Conservation (phyloP, 2,329 filamentous ascomycete species). For the Pyricularia grisea region DNA sequence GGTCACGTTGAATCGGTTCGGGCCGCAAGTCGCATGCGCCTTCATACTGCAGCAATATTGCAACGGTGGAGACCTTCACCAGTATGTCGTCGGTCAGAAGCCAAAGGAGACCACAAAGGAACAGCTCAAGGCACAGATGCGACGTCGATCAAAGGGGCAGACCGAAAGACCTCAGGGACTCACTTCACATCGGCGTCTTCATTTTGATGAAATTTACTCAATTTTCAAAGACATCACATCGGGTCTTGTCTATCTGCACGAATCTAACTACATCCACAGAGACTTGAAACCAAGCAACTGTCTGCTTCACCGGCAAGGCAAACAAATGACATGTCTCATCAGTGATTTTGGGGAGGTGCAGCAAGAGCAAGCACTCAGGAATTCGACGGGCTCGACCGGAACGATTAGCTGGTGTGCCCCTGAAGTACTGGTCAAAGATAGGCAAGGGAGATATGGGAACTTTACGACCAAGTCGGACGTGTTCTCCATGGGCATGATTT, state of each 20-base stretch:
- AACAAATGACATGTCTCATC: conserved; percentile 70
- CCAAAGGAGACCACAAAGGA: conserved; percentile 63
- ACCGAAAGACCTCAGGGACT: conserved; percentile 36
- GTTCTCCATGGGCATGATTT: conserved; percentile 97
- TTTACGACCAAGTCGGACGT: conserved; percentile 97
- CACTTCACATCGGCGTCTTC: conserved; percentile 38
- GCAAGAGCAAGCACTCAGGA: conserved; percentile 67
- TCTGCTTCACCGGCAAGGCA: conserved; percentile 68
- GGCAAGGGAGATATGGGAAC: conserved; percentile 69
- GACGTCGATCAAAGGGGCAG: conserved; percentile 72
- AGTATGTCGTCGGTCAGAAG: conserved; percentile 67
- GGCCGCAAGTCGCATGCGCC: conserved; percentile 84
- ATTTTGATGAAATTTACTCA: conserved; percentile 90
- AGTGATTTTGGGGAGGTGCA: conserved; percentile 98
- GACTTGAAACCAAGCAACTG: conserved; percentile 97
- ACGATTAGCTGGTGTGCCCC: conserved; percentile 97
- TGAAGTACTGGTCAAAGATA: conserved; percentile 69
- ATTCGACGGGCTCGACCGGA: conserved; percentile 85
- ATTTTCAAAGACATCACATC: conserved; percentile 94
- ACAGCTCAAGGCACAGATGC: conserved; percentile 78
- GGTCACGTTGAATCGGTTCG: conserved; percentile 72
- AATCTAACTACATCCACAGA: conserved; percentile 87
- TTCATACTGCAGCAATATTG: conserved; percentile 98
- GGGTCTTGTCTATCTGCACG: conserved; percentile 81
- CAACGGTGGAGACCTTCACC: conserved; percentile 83